Evolutionary conservation across 148 eudicot species (phyloP), one percentile per base, ranked within the genome.

Genomic region (Amaranthus hypochondriacus): DNA sequence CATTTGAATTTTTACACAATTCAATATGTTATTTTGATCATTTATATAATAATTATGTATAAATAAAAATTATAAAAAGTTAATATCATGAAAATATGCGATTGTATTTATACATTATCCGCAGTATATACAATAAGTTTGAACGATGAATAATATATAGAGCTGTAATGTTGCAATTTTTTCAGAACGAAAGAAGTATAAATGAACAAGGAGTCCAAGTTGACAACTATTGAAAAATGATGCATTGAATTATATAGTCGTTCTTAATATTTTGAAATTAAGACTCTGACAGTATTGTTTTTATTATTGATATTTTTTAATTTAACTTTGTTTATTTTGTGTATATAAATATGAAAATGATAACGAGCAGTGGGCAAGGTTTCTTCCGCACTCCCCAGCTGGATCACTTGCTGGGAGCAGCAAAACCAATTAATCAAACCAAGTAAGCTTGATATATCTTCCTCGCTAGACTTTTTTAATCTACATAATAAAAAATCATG

Each of bases 311-410:
- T 21, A 54, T 10, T 69, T 1, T 28, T 39, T 8, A 28, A 50
- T 9, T 6, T 42, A 4, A 12, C 4, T 14, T 75, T 48, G 21
- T 11, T 28, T 69, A 28, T 5, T 62, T 62, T 10, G 9, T 62
- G 21, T n/a, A 54, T 5, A 53, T 46, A 39, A 54, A 54, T 60
- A 76, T 28, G 39, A 46, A 67, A 39, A 18, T 7, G 39, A 75
- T 65, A 39, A 18, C 5, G 39, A 75, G 61, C 72, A 91, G 97
- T 91, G 97, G 97, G 97, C 97, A 73, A 85, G 93, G 87, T 83
- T 82, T 80, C 84, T 89, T 73, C 93, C 93, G 15, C 81, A 82
- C 60, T 48, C 84, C 11, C 68, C 90, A 68, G 48, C 76, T 43
- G 86, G 84, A 56, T 78, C 88, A n/a, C 53, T 78, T 73, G 79